Base-by-base conservation (phyloP, 2,329 filamentous ascomycete genomes). In the Uncinocarpus reesii region DNA sequence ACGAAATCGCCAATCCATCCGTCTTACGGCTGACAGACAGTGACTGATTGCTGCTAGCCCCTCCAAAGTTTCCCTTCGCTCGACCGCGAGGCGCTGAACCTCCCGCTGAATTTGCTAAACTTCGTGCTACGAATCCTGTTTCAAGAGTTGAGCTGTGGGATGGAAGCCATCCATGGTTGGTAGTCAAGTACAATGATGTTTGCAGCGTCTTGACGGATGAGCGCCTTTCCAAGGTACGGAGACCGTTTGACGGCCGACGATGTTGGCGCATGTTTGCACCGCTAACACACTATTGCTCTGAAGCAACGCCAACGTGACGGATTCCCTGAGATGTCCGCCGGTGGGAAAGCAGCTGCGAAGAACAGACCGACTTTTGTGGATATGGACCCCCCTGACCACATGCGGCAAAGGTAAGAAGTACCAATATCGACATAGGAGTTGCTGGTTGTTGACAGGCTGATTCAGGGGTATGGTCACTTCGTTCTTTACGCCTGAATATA, bases 301-400 rank as follows among this genome's bases (percentile, higher is more conserved):
- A 28, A 69, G 66, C 57, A 71, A 49, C 64, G 69, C 4, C 64
- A 56, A 13, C 58, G 69, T 1, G 61, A 65, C 1, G 71, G 71
- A 0, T 74, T 75, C 45, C 71, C 71, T 0, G 72, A 75, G 52
- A 63, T 75, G 43, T 66, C 60, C 44, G 64, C 68, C 7, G 69
- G 71, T 10, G 72, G 71, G 6, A 73, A 71, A 51, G 60, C 63
- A 31, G 72, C 72, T 6, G 71, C 66, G n/a, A 71, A 72, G 52
- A 69, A 66, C 31, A 70, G 67, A 48, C 69, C 72, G 1, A 75
- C 71, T 0, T 75, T 75, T 54, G 72, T 75, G 4, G 71, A 75
- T 53, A 73, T 75, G 69, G 71, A 75, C 50, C 57, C 69, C 3
- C 72, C 72, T 0, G 64, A 66, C 2, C 72, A 75, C 49, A 71